Percentiles rank a stretch among this genome's conserved stretches.
phyloP scores from a whole-genome alignment of 352 stramenopile species.

The Pythium sukuiense region DNA sequence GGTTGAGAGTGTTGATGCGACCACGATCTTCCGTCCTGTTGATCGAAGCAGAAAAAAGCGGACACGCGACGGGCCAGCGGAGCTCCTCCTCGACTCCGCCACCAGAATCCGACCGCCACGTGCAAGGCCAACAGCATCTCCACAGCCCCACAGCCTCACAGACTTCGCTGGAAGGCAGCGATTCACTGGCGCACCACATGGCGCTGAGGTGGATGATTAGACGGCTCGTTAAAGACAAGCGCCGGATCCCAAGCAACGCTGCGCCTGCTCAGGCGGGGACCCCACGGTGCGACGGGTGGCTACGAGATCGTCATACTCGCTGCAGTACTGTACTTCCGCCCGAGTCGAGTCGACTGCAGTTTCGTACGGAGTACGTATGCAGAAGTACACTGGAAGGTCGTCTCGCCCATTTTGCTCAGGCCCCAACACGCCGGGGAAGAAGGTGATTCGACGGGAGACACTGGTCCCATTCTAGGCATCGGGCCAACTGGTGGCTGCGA shows the following conservation, averaged over 20 bases:
- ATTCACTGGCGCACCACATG: neutral
- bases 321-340: no score
- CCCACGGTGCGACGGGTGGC: no score
- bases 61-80: constrained; percentile 12
- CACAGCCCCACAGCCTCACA: no score
- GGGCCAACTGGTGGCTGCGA: neutral
- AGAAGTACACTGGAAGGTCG: neutral
- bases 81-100: neutral
- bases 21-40: constrained; percentile 11
- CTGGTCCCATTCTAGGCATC: neutral
- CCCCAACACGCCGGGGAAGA: neutral
- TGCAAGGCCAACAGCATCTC: neutral
- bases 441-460: neutral
- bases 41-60: constrained; percentile 26
- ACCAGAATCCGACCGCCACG: neutral
- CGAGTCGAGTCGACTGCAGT: no score
- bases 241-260: neutral
- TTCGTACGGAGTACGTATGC: no score
- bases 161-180: neutral
- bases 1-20: constrained; percentile 6
- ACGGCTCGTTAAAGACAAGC: neutral
- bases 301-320: no score
- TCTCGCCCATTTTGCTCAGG: neutral
- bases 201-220: neutral
- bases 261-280: neutral